These are phyloP conservation scores for Termitomyces sp. DNA, from an alignment of 768 basidiomycete species.

Conservation along the genomic window DNA sequence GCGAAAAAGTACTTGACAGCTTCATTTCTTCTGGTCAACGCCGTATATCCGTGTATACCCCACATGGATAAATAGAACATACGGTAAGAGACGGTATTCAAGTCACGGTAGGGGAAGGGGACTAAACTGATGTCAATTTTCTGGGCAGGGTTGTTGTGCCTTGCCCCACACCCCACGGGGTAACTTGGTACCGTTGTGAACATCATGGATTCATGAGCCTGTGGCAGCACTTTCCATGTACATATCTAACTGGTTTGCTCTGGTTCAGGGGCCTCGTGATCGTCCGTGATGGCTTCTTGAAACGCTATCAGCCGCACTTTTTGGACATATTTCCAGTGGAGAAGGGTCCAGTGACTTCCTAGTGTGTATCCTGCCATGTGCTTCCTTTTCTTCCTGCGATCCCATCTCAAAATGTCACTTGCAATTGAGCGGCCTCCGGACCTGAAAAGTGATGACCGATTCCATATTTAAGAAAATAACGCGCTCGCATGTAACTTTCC, in stretches of 20 bases:
- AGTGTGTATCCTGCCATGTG: conserved; percentile 20
- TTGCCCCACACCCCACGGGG: not conserved
- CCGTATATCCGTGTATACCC: not conserved
- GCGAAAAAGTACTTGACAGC: too few relatives aligned
- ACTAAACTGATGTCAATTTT: not conserved
- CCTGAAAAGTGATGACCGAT: conserved; percentile 1
- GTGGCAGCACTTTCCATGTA: not conserved
- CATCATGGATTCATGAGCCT: not conserved
- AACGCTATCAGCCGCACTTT: not conserved
- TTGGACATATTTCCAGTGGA: not conserved
- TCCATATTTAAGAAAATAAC: conserved; percentile 11
- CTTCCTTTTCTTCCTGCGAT: conserved; percentile 22
- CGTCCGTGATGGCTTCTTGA: not conserved
- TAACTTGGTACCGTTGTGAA: not conserved
- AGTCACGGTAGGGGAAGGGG: too few relatives aligned
- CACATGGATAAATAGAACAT: not conserved
- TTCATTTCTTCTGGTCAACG: too few relatives aligned
- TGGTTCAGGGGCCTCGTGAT: not conserved
- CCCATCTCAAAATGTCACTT: conserved; percentile 12
- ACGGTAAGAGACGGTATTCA: too few relatives aligned
- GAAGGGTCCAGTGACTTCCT: conserved; percentile 16
- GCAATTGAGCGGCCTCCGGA: conserved; percentile 5
- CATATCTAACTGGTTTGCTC: not conserved
- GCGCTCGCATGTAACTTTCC: conserved; percentile 1
- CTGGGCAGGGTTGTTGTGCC: not conserved